Base-by-base conservation (phyloP, 1,284 basidiomycete genomes). In the Leccinum griseonigrum region DNA sequence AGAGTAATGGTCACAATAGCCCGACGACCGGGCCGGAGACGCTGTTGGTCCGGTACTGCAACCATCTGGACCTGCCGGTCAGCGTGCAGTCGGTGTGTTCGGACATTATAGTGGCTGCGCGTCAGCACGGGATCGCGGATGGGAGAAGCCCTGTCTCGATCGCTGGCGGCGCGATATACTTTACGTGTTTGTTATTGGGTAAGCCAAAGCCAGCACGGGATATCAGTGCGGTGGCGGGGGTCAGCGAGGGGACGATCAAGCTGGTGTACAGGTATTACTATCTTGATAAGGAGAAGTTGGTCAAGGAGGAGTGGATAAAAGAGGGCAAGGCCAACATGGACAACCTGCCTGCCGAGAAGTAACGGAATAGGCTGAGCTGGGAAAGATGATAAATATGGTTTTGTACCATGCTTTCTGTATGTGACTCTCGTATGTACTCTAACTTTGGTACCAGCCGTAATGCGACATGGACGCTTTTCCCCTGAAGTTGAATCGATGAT, bases 161-260 rank as follows among this genome's bases (percentile, higher is more conserved):
- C 68, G 96, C 97, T 8, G 94, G 94, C 50, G 95, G 95, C 31
- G 95, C 95, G 31, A 95, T 98, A 67, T 96, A 92, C 79, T 97
- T 98, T 77, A 93, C 94, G 22, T 92, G 90, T 69, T 83, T 90
- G 68, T 75, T 98, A 53, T 83, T 95, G 68, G 92, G 89, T 60
- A 86, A 87, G 66, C 71, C 80, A 34, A 92, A 92, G 75, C 83
- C 87, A 26, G 85, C 91, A 53, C 88, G 89, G 75, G 93, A 97
- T 69, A 97, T 99, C 71, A 91, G 91, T 66, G 78, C 83, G n/a
- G 92, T 98, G n/a, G 95, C 95, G 0, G 94, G 94, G 9, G 95
- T 98, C n/a, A 95, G 94, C 71, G 96, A 98, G 72, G 91, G 94
- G 58, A 98, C 97, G 56, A 97, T 98, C 75, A 95, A 95, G 78